Percentiles rank a stretch among this genome's conserved stretches.
Conservation (phyloP, 2,329 filamentous ascomycete species). For the Venturiaceae sp. region DNA sequence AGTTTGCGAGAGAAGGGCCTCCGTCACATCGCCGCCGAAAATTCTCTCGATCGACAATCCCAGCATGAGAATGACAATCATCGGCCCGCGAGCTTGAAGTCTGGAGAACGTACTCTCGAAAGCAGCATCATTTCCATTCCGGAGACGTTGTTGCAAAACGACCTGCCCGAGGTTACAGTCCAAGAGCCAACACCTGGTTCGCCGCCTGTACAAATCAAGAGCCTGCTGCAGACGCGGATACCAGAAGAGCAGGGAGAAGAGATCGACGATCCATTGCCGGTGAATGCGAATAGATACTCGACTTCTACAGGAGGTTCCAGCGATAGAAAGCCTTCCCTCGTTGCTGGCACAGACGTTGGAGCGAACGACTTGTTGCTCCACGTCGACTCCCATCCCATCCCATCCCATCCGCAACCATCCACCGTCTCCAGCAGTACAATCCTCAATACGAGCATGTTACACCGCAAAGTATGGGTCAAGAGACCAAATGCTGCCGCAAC, state of each 20-base stretch:
- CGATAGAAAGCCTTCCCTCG: not conserved
- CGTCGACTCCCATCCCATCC: not conserved
- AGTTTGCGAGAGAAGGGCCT: not conserved
- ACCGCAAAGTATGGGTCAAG: constrained; percentile 82
- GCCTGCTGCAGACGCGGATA: not conserved
- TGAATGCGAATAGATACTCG: not conserved
- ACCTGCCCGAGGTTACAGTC: not conserved
- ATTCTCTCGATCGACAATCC: not conserved
- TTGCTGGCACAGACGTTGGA: not conserved
- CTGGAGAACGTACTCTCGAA: not conserved
- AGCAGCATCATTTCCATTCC: not conserved
- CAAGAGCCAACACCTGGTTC: constrained; percentile 1
- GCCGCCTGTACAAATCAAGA: not conserved
- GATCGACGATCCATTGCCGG: not conserved
- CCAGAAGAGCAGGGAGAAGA: not conserved
- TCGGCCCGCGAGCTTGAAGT: not conserved
- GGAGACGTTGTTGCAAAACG: not conserved
- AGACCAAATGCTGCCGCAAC: constrained; percentile 78
- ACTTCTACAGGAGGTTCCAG: not conserved
- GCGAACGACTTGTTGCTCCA: not conserved
- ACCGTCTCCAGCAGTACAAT: not conserved
- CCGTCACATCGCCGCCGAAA: not conserved
- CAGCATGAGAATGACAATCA: not conserved
- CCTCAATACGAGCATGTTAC: constrained; percentile 5
- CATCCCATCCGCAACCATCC: not conserved